phyloP scores from a whole-genome alignment of 257 asterid species.

The Nicotiana attenuata region DNA sequence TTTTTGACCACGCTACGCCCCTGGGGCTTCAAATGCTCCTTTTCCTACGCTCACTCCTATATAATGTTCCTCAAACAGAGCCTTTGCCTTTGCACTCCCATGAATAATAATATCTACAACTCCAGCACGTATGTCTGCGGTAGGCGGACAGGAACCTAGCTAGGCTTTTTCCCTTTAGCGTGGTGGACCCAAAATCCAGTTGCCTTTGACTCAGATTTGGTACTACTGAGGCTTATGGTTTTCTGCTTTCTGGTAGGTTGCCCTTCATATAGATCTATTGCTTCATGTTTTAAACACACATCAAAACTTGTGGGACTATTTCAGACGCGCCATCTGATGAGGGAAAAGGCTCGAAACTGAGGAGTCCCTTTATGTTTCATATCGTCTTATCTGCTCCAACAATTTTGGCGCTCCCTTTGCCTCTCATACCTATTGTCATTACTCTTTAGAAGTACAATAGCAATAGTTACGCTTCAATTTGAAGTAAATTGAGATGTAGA shows the following conservation, averaged over 20 bases:
- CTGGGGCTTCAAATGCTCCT: slow-evolving; percentile 7
- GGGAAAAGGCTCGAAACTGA: neutral
- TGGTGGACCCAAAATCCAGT: slow-evolving; percentile 21
- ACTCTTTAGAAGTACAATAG: neutral
- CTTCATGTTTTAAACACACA: neutral
- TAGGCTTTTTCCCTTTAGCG: neutral
- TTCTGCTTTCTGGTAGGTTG: slow-evolving; percentile 5
- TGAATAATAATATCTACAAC: neutral
- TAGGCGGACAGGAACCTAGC: neutral
- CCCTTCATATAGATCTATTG: neutral
- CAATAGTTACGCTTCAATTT: no score
- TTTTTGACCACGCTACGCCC: neutral
- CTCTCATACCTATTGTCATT: no score
- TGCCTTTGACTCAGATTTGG: slow-evolving; percentile 1
- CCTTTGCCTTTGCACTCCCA: neutral
- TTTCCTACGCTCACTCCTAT: neutral
- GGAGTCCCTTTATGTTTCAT: slow-evolving; percentile 6
- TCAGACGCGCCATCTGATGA: slow-evolving; percentile 11
- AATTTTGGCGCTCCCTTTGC: neutral
- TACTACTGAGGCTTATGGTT: neutral
- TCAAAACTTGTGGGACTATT: slow-evolving; percentile 12
- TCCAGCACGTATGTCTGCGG: no score
- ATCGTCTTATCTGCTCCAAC: neutral
- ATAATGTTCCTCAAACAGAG: neutral
- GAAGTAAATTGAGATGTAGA: no score